phyloP scores from a whole-genome alignment of 2,329 filamentous ascomycete species.

The Aureobasidium sp. region DNA sequence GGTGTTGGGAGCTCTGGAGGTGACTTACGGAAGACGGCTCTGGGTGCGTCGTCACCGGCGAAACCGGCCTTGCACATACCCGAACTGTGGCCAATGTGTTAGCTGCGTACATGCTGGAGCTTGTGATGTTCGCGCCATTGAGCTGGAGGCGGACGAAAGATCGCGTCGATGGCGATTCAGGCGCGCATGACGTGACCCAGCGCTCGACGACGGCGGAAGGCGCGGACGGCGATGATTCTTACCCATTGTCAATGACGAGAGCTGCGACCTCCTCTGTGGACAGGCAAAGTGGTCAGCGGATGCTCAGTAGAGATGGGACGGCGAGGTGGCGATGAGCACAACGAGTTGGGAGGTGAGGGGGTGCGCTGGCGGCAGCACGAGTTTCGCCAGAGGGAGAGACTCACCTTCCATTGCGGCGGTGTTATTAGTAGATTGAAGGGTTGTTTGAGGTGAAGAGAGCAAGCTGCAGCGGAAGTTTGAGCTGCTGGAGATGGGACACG shows the following conservation, averaged over 20 bases:
- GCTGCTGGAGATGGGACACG: conserved; percentile 16
- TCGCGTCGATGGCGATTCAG: conserved; percentile 26
- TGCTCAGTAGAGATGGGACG: neutral
- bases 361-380: conserved; percentile 15
- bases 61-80: conserved; percentile 99
- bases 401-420: conserved; percentile 30
- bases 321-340: neutral
- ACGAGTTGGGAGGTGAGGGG: conserved; percentile 7
- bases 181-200: conserved; percentile 29
- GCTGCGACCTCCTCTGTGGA: conserved; percentile 96
- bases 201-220: conserved; percentile 19
- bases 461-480: conserved; percentile 17
- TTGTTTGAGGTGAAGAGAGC: neutral
- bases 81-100: conserved; percentile 57
- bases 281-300: conserved; percentile 21
- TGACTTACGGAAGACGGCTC: conserved; percentile 99
- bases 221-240: conserved; percentile 48
- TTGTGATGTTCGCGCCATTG: conserved; percentile 9
- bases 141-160: conserved; percentile 21
- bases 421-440: conserved; percentile 16
- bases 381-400: conserved; percentile 2
- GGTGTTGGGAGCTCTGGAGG: conserved; percentile 22
- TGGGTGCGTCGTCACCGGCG: conserved; percentile 99
- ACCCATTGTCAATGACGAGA: conserved; percentile 99
- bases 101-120: conserved; percentile 13